Percentiles rank a stretch among this genome's conserved stretches.
Conservation (phyloP, 768 basidiomycete genomes). For the Gymnopilus dilepis region DNA sequence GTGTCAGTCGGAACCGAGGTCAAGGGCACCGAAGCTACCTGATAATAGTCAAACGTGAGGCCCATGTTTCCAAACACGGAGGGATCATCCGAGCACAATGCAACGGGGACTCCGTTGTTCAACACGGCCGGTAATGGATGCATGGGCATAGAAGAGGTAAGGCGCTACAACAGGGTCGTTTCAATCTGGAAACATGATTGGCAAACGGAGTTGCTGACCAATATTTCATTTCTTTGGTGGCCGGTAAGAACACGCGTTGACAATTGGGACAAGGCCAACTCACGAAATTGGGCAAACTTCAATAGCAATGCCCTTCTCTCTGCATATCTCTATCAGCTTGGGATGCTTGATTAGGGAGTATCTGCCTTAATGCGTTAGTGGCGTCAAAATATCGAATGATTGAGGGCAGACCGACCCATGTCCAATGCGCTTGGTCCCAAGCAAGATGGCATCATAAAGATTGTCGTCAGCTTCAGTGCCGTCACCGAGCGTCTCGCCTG, state of each 20-base stretch:
- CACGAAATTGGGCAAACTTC: slow-evolving; percentile 87
- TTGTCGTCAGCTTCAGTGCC: slow-evolving; percentile 74
- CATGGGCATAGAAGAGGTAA: slow-evolving; percentile 81
- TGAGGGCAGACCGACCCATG: slow-evolving; percentile 60
- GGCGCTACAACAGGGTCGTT: slow-evolving; percentile 46
- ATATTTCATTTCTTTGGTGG: slow-evolving; percentile 65
- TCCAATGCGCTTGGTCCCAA: slow-evolving; percentile 82
- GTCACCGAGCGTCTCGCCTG: slow-evolving; percentile 82
- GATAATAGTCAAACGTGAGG: slow-evolving; percentile 79
- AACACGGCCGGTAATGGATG: slow-evolving; percentile 76
- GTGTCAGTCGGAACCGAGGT: background rate
- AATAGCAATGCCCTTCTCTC: slow-evolving; percentile 63
- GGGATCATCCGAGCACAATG: slow-evolving; percentile 78
- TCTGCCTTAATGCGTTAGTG: slow-evolving; percentile 35
- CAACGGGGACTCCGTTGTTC: slow-evolving; percentile 75
- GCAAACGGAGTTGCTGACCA: slow-evolving; percentile 46
- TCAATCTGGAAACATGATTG: background rate
- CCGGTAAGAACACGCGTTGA: slow-evolving; percentile 4
- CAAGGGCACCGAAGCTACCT: slow-evolving; percentile 44
- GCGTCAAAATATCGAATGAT: no score
- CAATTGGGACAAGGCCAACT: slow-evolving; percentile 31
- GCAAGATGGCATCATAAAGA: slow-evolving; percentile 77
- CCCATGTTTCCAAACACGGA: slow-evolving; percentile 80
- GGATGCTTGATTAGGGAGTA: slow-evolving; percentile 83
- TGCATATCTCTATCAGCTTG: slow-evolving; percentile 69